Percentiles rank a stretch among this genome's conserved stretches.
Conservation (phyloP, 345 rosid genomes). For the Diplotaxis tenuifolia region DNA sequence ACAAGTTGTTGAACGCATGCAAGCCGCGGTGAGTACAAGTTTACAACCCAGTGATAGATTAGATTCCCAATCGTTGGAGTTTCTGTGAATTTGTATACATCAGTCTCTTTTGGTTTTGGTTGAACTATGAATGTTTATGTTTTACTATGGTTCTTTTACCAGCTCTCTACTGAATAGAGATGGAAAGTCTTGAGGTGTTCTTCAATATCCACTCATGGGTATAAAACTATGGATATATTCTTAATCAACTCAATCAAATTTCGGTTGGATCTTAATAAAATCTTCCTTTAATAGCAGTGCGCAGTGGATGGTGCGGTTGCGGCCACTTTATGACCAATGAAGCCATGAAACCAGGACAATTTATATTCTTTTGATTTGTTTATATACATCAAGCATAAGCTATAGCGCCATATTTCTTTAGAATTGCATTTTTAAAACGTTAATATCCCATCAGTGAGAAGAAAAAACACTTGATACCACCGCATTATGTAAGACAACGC, state of each 20-base stretch:
- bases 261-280: conserved; percentile 15
- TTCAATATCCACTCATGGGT: conserved; percentile 4
- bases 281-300: conserved; percentile 2
- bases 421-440: conserved; percentile 10
- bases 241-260: conserved; percentile 15
- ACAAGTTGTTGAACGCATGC: background rate
- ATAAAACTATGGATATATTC: conserved; percentile 10
- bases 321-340: conserved; percentile 40
- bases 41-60: background rate
- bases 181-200: conserved; percentile 4
- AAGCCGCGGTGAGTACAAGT: background rate
- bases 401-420: conserved; percentile 5
- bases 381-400: conserved; percentile 23
- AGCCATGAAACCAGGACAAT: conserved; percentile 33
- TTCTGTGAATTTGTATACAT: background rate
- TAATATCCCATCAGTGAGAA: conserved; percentile 24
- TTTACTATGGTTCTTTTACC: background rate
- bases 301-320: conserved; percentile 36
- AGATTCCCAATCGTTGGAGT: background rate
- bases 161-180: background rate
- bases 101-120: background rate
- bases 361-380: conserved; percentile 38
- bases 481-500: conserved; percentile 26
- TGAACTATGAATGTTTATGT: conserved; percentile 7
- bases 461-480: conserved; percentile 23